Evolutionary conservation across 768 basidiomycete genomes (phyloP).

Genomic region (Mycena haematopus): DNA sequence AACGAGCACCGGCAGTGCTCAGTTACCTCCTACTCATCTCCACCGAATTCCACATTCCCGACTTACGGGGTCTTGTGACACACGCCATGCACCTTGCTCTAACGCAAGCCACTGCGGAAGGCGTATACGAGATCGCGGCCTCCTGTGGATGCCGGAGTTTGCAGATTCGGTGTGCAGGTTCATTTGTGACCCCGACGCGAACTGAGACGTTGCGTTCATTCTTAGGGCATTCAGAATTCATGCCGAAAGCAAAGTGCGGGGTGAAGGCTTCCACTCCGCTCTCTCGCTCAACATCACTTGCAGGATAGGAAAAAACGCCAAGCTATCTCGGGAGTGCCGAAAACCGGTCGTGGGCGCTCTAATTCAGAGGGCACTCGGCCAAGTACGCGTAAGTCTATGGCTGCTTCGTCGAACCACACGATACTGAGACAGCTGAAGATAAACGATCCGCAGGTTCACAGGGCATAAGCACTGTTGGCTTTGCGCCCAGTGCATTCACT

Average conservation of each 20-base stretch:
- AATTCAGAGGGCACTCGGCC: constrained; percentile 22
- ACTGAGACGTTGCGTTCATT: background rate
- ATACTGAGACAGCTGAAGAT: background rate
- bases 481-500: constrained; percentile 15
- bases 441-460: background rate
- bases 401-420: background rate
- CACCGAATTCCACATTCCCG: constrained; percentile 20
- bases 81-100: constrained; percentile 32
- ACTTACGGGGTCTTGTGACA: constrained; percentile 23
- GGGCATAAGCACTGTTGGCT: background rate
- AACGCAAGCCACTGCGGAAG: constrained; percentile 14
- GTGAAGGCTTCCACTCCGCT: background rate
- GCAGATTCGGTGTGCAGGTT: constrained; percentile 22
- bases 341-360: constrained; percentile 14
- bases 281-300: background rate
- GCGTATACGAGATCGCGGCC: constrained; percentile 27
- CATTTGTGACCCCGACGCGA: background rate
- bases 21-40: constrained; percentile 29
- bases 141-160: constrained; percentile 28
- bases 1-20: constrained; percentile 30
- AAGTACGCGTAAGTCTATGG: constrained; percentile 5
- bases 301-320: constrained; percentile 8
- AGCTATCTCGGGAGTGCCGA: background rate
- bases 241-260: background rate
- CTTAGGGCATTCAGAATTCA: constrained; percentile 15